Evolutionary conservation across 2,329 filamentous ascomycete genomes (phyloP), one percentile per base, ranked within the genome.

Genomic region (Teratosphaeria epicoccoides): DNA sequence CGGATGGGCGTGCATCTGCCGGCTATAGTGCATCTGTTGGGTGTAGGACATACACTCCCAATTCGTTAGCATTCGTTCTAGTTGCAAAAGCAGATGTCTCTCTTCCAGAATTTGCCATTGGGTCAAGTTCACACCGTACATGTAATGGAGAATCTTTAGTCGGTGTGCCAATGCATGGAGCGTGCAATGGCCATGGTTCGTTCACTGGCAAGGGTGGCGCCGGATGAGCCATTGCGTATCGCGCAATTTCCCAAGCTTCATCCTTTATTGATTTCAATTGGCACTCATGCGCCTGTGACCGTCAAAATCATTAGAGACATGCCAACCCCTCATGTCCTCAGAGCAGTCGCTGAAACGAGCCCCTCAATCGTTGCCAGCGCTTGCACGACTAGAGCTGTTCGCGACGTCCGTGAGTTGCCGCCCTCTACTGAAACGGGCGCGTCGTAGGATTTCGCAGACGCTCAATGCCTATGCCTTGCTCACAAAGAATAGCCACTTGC

Each of bases 191-290:
- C 20, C 33, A 40, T 6, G 4, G 33, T 37, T n/a, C 14, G 33
- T 37, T n/a, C 14, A 17, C 33, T 12, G 33, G 33, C 33, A 40
- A 22, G 33, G 33, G 33, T 40, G 33, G 33, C 33, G 33, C 33
- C 44, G 44, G 20, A 46, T 46, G 22, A 24, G 44, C 44, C 43
- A 3, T 44, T 44, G 43, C 43, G 43, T 23, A 46, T 46, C 25
- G 44, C 44, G 44, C 44, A 46, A 46, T 46, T 24, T 46, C 44
- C 44, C 23, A 46, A 46, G 44, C 44, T 46, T 17, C 33, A 40
- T 20, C 23, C 44, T 28, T 46, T 46, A 46, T 46, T 46, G 44
- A 46, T 24, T 46, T 24, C 44, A 17, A 46, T 46, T 24, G 44
- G 22, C 25, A 28, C n/a, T 28, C 33, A 40, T 40, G n/a, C 33